Evolutionary conservation across 495 filamentous ascomycete genomes (phyloP), one percentile per base, ranked within the genome.

Genomic region (Podospora pseudocomata): DNA sequence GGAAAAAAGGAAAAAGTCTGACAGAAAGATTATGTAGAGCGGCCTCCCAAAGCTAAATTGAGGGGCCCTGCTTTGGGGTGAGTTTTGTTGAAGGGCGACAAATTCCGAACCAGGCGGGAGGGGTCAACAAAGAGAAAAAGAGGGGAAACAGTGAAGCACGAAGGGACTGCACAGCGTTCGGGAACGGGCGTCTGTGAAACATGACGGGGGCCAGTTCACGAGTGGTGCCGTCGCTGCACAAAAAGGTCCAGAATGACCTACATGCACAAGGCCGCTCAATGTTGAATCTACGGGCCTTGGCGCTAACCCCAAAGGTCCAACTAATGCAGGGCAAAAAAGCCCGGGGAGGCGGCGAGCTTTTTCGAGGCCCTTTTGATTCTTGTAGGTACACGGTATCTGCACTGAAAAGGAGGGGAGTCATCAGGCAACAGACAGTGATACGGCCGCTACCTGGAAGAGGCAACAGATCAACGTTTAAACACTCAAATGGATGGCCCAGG

Each of bases 171-270:
- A 32, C 30, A 32, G 30, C 39, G 39, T 49, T 49, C 15, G 56
- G 56, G 56, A 20, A 58, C 19, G 56, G 56, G 56, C 56, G 18
- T 27, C 16, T 49, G 56, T 58, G 56, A 58, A 58, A 58, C 56
- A 58, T 58, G 56, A 58, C 23, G 23, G 56, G 23, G 23, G 6
- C n/a, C 56, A 11, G 39, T 49, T 49, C 39, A 49, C 39, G 1
- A 11, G 39, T 13, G 9, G 39, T 49, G 39, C 39, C 39, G 39
- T 49, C 39, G 13, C 39, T 11, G 39, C 39, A 49, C 39, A 18
- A 49, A 49, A 49, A 49, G 39, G 39, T 49, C 39, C 39, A 49
- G 13, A 49, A 49, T 49, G 39, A 49, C 39, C 39, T 5, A 49
- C 39, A 49, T 49, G 39, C 39, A 49, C 39, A 49, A 9, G 39